Evolutionary conservation across 2,329 filamentous ascomycete genomes (phyloP), one percentile per base, ranked within the genome.

Genomic region (Xenoacremonium recifei): DNA sequence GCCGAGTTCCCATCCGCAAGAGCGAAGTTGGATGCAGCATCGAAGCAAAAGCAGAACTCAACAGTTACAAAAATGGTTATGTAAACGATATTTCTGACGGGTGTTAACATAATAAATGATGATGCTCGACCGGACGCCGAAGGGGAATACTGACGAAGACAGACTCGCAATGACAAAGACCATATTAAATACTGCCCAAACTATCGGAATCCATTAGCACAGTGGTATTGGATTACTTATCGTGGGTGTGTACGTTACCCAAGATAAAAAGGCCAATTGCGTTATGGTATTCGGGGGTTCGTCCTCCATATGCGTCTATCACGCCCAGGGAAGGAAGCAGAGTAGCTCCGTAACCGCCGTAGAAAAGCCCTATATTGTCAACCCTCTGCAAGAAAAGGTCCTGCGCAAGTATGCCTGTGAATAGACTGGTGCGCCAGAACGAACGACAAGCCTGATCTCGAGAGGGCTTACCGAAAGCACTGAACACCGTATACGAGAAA

Each of bases 401-500:
- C 7, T 27, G n/a, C n/a, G n/a, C n/a, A n/a, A n/a, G n/a, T n/a
- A n/a, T n/a, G n/a, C 23, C 7, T 27, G 7, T 27, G 13, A 13
- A 27, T 27, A 13, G 13, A 27, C 9, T 27, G 23, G 23, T 9
- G 7, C 13, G 23, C 9, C 23, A 27, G 13, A 13, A 27, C 13
- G 23, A 27, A 13, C 9, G 9, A 27, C 23, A 7, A 27, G 23
- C n/a, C n/a, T n/a, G 23, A 27, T 27, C 23, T 27, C 9, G 23
- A 13, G 23, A 9, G 13, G 9, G 13, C 23, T 9, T 23, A 59
- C 58, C 58, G 37, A 53, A 61, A 2, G 59, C 58, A 16, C 47
- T 55, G 12, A 61, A 31, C 0, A 55, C 53, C 5, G 59, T 59
- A 16, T 62, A 61, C 1, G 55, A 49, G 33, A 61, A 61, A 1